A percentile compares a stretch with the other conserved stretches of the same genome.
Conservation (phyloP, 1,139 yeast species). For the Taiozyma onychis region DNA sequence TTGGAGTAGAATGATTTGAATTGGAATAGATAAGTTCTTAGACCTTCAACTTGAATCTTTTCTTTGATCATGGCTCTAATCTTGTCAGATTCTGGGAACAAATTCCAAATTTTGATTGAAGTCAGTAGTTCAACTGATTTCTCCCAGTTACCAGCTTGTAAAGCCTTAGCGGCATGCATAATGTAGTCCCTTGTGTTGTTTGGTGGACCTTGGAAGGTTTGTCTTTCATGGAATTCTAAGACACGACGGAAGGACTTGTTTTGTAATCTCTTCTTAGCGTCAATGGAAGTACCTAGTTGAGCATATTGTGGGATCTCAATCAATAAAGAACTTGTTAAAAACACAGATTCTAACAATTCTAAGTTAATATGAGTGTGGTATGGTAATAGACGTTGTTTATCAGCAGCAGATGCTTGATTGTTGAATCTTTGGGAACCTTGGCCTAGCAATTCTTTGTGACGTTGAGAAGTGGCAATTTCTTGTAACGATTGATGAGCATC, state of each 20-base stretch:
- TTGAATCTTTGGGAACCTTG: constrained; percentile 79
- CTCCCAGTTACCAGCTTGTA: constrained; percentile 89
- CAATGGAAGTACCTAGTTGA: constrained; percentile 40
- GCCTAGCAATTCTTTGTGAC: constrained; percentile 89
- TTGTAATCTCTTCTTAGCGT: constrained; percentile 60
- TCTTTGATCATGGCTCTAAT: constrained; percentile 66
- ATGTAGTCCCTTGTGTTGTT: constrained; percentile 94
- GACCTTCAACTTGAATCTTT: constrained; percentile 84
- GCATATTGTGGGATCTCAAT: constrained; percentile 90
- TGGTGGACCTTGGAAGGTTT: constrained; percentile 96
- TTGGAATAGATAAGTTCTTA: constrained; percentile 84
- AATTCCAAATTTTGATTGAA: constrained; percentile 83
- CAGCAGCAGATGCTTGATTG: constrained; percentile 40
- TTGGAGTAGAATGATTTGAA: constrained; percentile 74
- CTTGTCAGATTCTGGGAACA: constrained; percentile 63
- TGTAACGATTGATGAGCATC: constrained; percentile 86
- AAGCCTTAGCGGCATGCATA: constrained; percentile 86
- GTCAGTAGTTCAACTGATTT: constrained; percentile 66
- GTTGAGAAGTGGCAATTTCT: constrained; percentile 82
- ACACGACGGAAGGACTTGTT: constrained; percentile 87
- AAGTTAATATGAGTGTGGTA: constrained; percentile 98
- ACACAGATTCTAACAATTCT: constrained; percentile 91
- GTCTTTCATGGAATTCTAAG: constrained; percentile 90
- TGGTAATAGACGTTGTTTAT: constrained; percentile 80
- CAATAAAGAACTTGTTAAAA: constrained; percentile 83